A percentile compares a stretch with the other conserved stretches of the same genome.
phyloP scores from a whole-genome alignment of 805 yeast genomes.

The Ogataea zsoltii region DNA sequence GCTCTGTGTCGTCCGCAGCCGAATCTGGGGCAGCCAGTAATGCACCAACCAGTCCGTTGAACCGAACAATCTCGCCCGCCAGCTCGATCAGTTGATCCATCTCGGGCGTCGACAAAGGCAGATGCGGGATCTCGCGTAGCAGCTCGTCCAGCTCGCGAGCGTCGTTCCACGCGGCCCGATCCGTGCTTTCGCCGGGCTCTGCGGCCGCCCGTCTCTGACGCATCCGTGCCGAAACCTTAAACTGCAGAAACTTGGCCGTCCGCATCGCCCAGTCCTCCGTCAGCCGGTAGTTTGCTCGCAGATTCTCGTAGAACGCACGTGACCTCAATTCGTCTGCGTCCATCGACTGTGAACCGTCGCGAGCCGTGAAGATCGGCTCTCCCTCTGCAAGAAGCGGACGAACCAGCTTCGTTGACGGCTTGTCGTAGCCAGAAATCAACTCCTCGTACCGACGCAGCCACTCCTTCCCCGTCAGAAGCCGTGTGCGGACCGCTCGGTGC shows the following conservation, averaged over 20 bases:
- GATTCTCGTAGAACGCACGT: slow-evolving; percentile 26
- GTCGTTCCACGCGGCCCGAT: slow-evolving; percentile 27
- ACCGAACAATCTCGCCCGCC: slow-evolving; percentile 51
- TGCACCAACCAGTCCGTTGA: slow-evolving; percentile 46
- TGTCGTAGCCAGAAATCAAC: slow-evolving; percentile 40
- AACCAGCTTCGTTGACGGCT: slow-evolving; percentile 48
- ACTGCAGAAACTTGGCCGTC: slow-evolving; percentile 53
- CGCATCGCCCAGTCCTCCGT: slow-evolving; percentile 55
- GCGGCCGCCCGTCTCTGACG: slow-evolving; percentile 22
- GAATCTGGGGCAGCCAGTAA: slow-evolving; percentile 31
- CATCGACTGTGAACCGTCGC: no score
- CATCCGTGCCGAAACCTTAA: slow-evolving; percentile 53
- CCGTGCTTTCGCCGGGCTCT: slow-evolving; percentile 5
- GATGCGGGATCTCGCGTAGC: slow-evolving; percentile 45
- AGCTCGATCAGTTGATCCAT: slow-evolving; percentile 58
- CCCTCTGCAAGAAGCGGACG: slow-evolving; percentile 53
- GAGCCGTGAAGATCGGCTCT: slow-evolving; percentile 45
- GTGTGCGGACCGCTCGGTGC: slow-evolving; percentile 38
- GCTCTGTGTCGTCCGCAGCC: slow-evolving; percentile 44
- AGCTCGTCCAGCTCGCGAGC: slow-evolving; percentile 40
- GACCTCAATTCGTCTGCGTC: slow-evolving; percentile 11
- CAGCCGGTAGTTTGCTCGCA: slow-evolving; percentile 43
- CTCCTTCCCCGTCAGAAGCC: slow-evolving; percentile 45
- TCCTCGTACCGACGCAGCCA: slow-evolving; percentile 54
- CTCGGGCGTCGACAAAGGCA: slow-evolving; percentile 58